Conservation (phyloP, 768 basidiomycete genomes). For the Trichaptum fuscoviolaceum region DNA sequence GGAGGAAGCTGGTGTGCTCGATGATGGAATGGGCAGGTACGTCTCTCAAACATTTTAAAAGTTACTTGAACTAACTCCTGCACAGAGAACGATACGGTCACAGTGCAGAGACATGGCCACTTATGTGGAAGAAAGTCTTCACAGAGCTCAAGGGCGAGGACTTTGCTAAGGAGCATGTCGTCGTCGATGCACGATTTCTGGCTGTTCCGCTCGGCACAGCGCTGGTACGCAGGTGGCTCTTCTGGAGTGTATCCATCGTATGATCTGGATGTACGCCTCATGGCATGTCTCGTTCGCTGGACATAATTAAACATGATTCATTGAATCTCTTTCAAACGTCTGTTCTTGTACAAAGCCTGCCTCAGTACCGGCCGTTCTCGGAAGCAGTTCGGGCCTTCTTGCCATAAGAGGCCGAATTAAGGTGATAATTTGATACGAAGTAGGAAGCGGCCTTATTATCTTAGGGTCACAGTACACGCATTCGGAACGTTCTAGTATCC, state of each 20-base stretch:
- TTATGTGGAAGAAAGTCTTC: conserved; percentile 25
- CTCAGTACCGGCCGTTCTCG: no score
- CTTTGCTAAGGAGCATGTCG: conserved; percentile 16
- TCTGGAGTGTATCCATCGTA: not conserved
- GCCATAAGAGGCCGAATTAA: not conserved
- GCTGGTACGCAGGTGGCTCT: not conserved
- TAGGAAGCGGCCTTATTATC: not conserved
- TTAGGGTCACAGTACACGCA: not conserved
- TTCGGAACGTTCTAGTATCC: not conserved
- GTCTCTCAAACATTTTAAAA: not conserved
- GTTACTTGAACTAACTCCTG: not conserved
- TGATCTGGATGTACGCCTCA: no score
- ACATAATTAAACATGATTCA: no score
- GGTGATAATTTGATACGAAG: no score
- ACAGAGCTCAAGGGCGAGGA: conserved; percentile 18
- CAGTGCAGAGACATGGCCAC: conserved; percentile 25
- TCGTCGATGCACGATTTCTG: conserved; percentile 17
- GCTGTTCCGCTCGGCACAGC: not conserved
- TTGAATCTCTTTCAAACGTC: no score
- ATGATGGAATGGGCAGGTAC: conserved; percentile 23
- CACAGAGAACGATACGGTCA: conserved; percentile 25
- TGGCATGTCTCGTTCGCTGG: no score
- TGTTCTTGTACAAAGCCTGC: no score
- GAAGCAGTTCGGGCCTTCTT: no score
- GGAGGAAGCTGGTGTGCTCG: conserved; percentile 20